Evolutionary conservation across 164 flowering plant species (phyloP).

Genomic region (Nymphaea colorata): DNA sequence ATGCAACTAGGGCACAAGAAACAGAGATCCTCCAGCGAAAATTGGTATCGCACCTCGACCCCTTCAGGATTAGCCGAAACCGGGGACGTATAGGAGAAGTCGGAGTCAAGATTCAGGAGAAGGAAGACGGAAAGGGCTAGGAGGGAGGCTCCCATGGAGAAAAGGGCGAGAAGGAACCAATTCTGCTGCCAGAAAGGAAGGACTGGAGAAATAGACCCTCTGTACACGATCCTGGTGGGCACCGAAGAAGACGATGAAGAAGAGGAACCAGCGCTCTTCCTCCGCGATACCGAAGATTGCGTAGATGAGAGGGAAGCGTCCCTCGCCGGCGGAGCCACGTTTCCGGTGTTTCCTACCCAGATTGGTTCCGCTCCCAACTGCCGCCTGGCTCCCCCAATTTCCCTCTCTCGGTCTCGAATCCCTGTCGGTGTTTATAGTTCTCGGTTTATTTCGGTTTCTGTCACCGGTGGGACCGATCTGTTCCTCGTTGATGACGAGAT

Average conservation of each 20-base stretch:
- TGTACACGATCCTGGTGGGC: constrained; percentile 30
- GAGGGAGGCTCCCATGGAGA: constrained; percentile 64
- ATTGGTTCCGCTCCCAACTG: too few relatives aligned
- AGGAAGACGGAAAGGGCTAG: constrained; percentile 61
- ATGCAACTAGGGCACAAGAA: neutral
- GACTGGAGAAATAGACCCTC: constrained; percentile 30
- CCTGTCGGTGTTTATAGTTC: too few relatives aligned
- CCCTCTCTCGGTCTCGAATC: too few relatives aligned
- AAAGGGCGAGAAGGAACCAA: constrained; percentile 64
- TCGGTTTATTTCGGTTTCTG: too few relatives aligned
- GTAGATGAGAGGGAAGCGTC: constrained; percentile 5
- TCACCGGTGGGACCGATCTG: too few relatives aligned
- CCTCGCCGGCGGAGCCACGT: constrained; percentile 57
- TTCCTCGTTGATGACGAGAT: too few relatives aligned
- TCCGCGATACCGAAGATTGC: constrained; percentile 7
- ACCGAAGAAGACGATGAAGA: constrained; percentile 16
- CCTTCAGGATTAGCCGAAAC: constrained; percentile 59
- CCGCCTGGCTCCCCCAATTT: too few relatives aligned
- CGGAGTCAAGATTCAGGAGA: constrained; percentile 52
- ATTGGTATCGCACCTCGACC: constrained; percentile 45
- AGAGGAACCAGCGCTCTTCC: constrained; percentile 17
- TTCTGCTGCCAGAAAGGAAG: constrained; percentile 76
- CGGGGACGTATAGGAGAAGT: constrained; percentile 29
- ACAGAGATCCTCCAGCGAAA: neutral
- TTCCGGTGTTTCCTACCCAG: neutral